Conservation (phyloP, 768 basidiomycete species). For the Boletellus emodensis region DNA sequence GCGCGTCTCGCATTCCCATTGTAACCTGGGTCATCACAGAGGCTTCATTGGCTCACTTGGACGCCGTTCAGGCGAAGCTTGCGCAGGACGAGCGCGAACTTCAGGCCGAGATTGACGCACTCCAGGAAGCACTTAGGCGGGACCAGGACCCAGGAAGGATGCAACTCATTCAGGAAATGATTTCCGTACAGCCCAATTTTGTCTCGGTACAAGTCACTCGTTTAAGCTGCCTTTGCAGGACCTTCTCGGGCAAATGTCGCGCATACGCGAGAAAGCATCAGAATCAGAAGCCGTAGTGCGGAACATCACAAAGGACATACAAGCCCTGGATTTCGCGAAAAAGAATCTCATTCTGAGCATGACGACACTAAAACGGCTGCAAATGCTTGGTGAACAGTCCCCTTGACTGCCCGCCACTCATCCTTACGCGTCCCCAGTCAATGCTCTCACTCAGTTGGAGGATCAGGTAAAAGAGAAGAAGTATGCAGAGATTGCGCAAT, state of each 20-base stretch:
- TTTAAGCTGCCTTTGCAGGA: slow-evolving; percentile 50
- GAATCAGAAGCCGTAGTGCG: slow-evolving; percentile 96
- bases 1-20: not conserved
- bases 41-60: slow-evolving; percentile 66
- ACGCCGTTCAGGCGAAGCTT: slow-evolving; percentile 65
- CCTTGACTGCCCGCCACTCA: not conserved
- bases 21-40: slow-evolving; percentile 43
- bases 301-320: slow-evolving; percentile 95
- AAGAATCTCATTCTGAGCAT: slow-evolving; percentile 87
- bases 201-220: not conserved
- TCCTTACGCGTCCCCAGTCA: slow-evolving; percentile 47
- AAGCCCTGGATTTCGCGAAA: slow-evolving; percentile 89
- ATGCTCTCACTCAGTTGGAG: slow-evolving; percentile 77
- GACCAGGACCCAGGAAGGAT: slow-evolving; percentile 89
- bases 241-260: slow-evolving; percentile 90
- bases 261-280: slow-evolving; percentile 93
- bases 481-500: slow-evolving; percentile 82
- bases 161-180: slow-evolving; percentile 92
- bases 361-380: slow-evolving; percentile 83
- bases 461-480: slow-evolving; percentile 71
- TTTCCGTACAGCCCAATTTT: slow-evolving; percentile 57
- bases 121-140: slow-evolving; percentile 62
- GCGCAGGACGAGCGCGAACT: slow-evolving; percentile 65
- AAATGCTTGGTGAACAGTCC: slow-evolving; percentile 78
- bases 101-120: slow-evolving; percentile 63